Conservation (phyloP, 768 basidiomycete genomes). For the Trametes cinnabarina region DNA sequence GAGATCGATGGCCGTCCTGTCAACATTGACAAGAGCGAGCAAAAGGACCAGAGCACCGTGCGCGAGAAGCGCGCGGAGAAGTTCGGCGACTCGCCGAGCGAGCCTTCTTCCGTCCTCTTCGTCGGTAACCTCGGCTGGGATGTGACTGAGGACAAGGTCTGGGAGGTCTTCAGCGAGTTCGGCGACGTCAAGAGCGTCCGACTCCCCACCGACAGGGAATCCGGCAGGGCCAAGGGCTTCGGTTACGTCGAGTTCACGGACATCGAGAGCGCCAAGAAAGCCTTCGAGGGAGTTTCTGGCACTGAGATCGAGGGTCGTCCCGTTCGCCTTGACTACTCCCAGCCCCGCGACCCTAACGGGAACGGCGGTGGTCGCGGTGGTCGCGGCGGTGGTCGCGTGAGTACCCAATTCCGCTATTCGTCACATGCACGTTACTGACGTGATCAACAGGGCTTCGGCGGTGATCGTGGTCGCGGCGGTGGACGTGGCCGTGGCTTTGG, state of each 20-base stretch:
- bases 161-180: conserved; percentile 87
- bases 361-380: conserved; percentile 47
- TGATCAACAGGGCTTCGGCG: conserved; percentile 26
- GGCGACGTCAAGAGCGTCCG: conserved; percentile 84
- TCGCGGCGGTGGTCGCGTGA: conserved; percentile 31
- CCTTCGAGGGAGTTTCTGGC: conserved; percentile 66
- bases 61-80: conserved; percentile 70
- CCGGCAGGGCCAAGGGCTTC: conserved; percentile 90
- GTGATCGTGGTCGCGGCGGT: conserved; percentile 41
- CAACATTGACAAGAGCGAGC: conserved; percentile 79
- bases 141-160: conserved; percentile 78
- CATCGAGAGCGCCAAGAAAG: conserved; percentile 75
- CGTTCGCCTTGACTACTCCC: conserved; percentile 83
- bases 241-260: conserved; percentile 94
- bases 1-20: conserved; percentile 92
- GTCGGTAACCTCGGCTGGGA: conserved; percentile 87
- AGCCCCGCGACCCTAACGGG: conserved; percentile 67
- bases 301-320: conserved; percentile 77
- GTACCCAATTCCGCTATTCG: conserved; percentile 3
- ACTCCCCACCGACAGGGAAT: conserved; percentile 89
- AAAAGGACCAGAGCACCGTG: conserved; percentile 51
- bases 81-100: conserved; percentile 69
- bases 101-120: conserved; percentile 77
- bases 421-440: neutral
- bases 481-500: conserved; percentile 36